Evolutionary conservation across 2,329 filamentous ascomycete genomes (phyloP).

Genomic region (Rhynchosporium agropyri): DNA sequence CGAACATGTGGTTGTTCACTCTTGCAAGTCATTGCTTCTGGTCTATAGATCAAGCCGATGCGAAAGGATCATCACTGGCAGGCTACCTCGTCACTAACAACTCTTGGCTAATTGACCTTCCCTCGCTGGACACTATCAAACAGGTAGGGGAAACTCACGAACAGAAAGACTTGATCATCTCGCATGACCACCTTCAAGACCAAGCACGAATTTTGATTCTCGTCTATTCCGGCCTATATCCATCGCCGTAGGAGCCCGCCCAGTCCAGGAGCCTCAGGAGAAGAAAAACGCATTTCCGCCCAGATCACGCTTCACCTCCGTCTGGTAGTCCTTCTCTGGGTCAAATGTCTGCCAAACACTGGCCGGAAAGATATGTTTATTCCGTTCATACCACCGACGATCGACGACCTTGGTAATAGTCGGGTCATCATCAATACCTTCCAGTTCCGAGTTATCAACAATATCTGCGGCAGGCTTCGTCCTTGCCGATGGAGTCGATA

Average conservation of each 20-base stretch:
- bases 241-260: background rate
- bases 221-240: background rate
- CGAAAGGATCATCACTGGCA: too few relatives aligned
- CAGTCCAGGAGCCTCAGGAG: slow-evolving; percentile 45
- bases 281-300: slow-evolving; percentile 96
- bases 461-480: slow-evolving; percentile 47
- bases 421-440: slow-evolving; percentile 79
- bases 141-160: background rate
- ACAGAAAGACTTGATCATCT: background rate
- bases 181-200: background rate
- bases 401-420: slow-evolving; percentile 91
- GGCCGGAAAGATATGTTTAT: slow-evolving; percentile 97
- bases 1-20: background rate
- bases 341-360: slow-evolving; percentile 97
- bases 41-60: background rate
- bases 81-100: too few relatives aligned
- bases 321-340: slow-evolving; percentile 81
- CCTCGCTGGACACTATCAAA: background rate
- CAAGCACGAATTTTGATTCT: background rate
- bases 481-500: slow-evolving; percentile 43
- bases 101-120: too few relatives aligned
- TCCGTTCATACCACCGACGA: slow-evolving; percentile 92
- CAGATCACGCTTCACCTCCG: slow-evolving; percentile 76
- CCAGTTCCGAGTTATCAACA: slow-evolving; percentile 51
- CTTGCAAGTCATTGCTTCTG: background rate